These are phyloP conservation scores for Umbilicus rupestris DNA, from an alignment of 164 flowering plant species.

Conservation along the genomic window DNA sequence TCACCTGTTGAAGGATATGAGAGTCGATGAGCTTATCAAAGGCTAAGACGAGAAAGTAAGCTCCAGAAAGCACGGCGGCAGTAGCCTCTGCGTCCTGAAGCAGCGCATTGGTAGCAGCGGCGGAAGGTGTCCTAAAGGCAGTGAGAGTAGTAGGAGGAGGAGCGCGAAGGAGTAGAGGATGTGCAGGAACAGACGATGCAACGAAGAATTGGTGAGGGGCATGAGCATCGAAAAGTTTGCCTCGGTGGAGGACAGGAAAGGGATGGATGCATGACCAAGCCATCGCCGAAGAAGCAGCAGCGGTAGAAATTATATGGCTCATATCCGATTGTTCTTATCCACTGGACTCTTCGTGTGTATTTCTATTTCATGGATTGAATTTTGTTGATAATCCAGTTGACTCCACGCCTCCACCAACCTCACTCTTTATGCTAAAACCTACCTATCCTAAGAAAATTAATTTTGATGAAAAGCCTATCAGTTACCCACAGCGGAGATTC, in stretches of 20 bases:
- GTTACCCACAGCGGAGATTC: too few relatives aligned
- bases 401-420: too few relatives aligned
- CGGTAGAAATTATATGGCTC: too few relatives aligned
- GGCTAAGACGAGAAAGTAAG: conserved; percentile 46
- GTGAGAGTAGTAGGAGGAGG: not conserved
- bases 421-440: too few relatives aligned
- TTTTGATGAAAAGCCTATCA: too few relatives aligned
- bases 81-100: conserved; percentile 63
- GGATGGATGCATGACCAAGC: not conserved
- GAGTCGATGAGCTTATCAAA: conserved; percentile 53
- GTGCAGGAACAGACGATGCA: not conserved
- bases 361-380: too few relatives aligned
- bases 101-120: conserved; percentile 14
- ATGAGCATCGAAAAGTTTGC: not conserved
- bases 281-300: not conserved
- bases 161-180: not conserved
- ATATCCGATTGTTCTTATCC: not conserved
- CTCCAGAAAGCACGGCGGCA: conserved; percentile 42
- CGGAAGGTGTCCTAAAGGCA: not conserved
- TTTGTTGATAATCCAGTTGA: too few relatives aligned
- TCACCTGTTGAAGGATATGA: conserved; percentile 54
- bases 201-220: not conserved
- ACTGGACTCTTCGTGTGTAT: too few relatives aligned
- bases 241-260: not conserved
- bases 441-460: too few relatives aligned